Base-by-base conservation (phyloP, 2,329 filamentous ascomycete genomes). In the Furcasterigmium furcatum region DNA sequence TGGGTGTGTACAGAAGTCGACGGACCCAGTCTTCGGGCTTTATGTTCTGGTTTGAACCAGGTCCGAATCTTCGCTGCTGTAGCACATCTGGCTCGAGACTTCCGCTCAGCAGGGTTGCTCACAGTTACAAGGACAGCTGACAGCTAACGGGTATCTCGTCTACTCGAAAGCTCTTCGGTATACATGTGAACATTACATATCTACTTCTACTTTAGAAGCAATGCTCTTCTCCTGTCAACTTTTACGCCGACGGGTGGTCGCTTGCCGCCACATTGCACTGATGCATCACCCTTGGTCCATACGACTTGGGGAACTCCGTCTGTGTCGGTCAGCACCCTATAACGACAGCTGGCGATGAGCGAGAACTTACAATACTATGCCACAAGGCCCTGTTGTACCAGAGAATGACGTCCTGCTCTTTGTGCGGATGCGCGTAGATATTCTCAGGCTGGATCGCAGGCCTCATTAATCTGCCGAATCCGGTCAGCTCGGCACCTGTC, bases 381-480 rank as follows among this genome's bases (percentile, higher is more conserved):
- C 64, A 67, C 10, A 67, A 49, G 1, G 64, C 62, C 10, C 65
- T 54, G 46, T 72, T 72, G 41, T 68, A 65, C 67, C 67, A 71
- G 53, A 71, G 63, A 30, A 65, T 56, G 16, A 73, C 63, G 50
- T 74, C 71, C 4, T 71, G 70, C 43, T 71, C 66, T 5, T 70
- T 63, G 64, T 48, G 12, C 54, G 56, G 3, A 63, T 65, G 18
- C 67, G 56, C 51, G 67, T 67, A 56, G 36, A 74, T 62, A 47
- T 69, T 69, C 49, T 72, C 70, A 0, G 70, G 71, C 42, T 58
- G 57, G 16, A 73, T 51, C 20, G 70, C 61, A 7, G 63, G 64
- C 8, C 61, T 53, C 63, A 67, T 67, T 16, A 67, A 52, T 36
- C 62, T 64, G 14, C 9, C 14, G 16, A 8, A 3, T 44, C 63